Percentiles rank a stretch among this genome's conserved stretches.
Conservation (phyloP, 2,329 filamentous ascomycete genomes). For the Fusarium verrucosum region DNA sequence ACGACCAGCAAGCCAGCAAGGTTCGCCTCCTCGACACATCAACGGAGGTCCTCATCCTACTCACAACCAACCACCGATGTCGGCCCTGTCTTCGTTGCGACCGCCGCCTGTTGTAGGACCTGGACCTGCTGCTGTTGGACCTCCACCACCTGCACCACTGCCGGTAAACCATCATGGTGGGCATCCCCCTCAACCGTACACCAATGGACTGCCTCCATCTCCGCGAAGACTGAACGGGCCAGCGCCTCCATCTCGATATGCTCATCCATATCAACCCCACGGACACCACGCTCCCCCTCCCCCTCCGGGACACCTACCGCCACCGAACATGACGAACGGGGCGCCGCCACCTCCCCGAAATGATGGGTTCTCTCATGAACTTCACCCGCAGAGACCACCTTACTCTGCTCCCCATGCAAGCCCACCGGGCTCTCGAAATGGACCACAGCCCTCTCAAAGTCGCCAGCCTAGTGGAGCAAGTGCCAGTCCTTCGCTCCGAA, state of each 20-base stretch:
- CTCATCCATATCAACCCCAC: conserved; percentile 48
- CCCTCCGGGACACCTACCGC: conserved; percentile 37
- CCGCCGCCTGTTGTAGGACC: conserved; percentile 59
- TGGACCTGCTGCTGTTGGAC: conserved; percentile 46
- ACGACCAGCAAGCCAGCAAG: conserved; percentile 60
- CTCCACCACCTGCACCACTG: conserved; percentile 54
- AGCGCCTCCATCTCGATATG: conserved; percentile 55
- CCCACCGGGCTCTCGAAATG: conserved; percentile 57
- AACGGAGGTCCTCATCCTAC: conserved; percentile 58
- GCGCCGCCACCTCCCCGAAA: conserved; percentile 43
- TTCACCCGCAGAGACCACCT: conserved; percentile 53
- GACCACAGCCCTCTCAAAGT: conserved; percentile 44
- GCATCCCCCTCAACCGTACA: conserved; percentile 46
- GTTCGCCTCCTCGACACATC: conserved; percentile 58
- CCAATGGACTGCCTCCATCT: conserved; percentile 60
- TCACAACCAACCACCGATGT: conserved; percentile 45
- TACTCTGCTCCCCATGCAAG: conserved; percentile 58
- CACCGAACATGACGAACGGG: conserved; percentile 49
- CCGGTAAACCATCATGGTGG: conserved; percentile 54
- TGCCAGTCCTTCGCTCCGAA: conserved; percentile 78
- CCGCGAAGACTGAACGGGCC: conserved; percentile 58
- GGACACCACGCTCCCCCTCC: conserved; percentile 38
- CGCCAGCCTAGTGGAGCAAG: conserved; percentile 73
- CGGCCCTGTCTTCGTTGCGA: conserved; percentile 57
- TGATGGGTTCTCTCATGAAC: conserved; percentile 53